Evolutionary conservation across 345 rosid species (phyloP).

Genomic region (Aethionema arabicum): DNA sequence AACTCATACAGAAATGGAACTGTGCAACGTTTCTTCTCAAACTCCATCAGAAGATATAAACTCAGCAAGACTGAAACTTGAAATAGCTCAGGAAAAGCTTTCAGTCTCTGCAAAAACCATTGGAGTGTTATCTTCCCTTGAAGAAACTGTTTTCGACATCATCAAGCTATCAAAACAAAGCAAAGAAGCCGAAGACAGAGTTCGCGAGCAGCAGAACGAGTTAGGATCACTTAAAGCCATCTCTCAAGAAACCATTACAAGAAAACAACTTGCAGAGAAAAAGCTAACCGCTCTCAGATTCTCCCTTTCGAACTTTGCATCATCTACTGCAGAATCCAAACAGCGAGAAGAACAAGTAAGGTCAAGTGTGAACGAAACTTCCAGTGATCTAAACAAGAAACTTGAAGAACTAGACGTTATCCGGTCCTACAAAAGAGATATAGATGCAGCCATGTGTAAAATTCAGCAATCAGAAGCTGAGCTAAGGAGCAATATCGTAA

Average conservation of each 20-base stretch:
- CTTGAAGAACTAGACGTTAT: conserved; percentile 47
- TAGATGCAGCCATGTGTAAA: conserved; percentile 47
- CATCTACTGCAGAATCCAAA: conserved; percentile 58
- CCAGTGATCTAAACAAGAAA: conserved; percentile 45
- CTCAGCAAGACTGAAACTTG: conserved; percentile 54
- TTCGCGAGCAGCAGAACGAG: conserved; percentile 45
- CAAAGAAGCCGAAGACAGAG: conserved; percentile 42
- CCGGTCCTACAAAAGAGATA: conserved; percentile 45
- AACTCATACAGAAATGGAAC: conserved; percentile 39
- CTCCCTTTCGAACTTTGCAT: conserved; percentile 55
- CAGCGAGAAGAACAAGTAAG: conserved; percentile 66
- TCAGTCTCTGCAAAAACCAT: conserved; percentile 46
- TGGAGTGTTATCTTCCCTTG: conserved; percentile 44
- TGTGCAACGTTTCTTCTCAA: conserved; percentile 18
- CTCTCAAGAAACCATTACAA: conserved; percentile 47
- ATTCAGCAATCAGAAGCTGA: conserved; percentile 56
- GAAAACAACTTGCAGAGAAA: conserved; percentile 47
- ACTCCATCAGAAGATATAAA: conserved; percentile 38
- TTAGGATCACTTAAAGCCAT: conserved; percentile 39
- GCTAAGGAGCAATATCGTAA: conserved; percentile 43
- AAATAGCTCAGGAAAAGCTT: conserved; percentile 53
- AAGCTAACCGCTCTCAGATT: conserved; percentile 67
- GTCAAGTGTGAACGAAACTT: conserved; percentile 43
- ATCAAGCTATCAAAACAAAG: conserved; percentile 50
- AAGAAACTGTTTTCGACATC: conserved; percentile 48